These are phyloP conservation scores for Podospora fimiseda DNA, from an alignment of 495 filamentous ascomycete species.

Conservation along the genomic window DNA sequence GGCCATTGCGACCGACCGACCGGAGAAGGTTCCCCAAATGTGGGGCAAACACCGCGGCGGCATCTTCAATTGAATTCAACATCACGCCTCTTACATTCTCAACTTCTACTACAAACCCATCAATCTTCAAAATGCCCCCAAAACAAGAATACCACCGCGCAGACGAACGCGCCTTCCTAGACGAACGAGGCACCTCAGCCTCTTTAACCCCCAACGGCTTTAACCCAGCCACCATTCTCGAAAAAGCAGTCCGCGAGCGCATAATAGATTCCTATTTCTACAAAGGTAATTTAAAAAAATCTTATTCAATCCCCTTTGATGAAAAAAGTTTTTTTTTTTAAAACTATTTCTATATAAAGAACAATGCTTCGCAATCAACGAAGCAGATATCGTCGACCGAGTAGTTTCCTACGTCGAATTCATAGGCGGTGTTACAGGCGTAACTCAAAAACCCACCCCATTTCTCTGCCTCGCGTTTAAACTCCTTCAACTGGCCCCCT, in stretches of 20 bases:
- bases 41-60: neutral
- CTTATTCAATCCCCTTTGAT: no score
- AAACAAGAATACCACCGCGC: constrained; percentile 52
- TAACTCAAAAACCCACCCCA: constrained; percentile 74
- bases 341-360: no score
- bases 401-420: constrained; percentile 71
- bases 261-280: constrained; percentile 94
- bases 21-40: no score
- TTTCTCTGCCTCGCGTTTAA: constrained; percentile 97
- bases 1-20: no score
- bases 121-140: constrained; percentile 10
- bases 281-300: no score
- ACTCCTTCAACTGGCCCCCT: constrained; percentile 78
- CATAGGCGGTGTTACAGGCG: constrained; percentile 82
- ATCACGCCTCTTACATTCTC: no score
- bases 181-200: constrained; percentile 58
- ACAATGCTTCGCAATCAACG: constrained; percentile 93
- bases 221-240: constrained; percentile 84
- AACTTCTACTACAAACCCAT: constrained; percentile 7
- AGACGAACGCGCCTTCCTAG: constrained; percentile 68
- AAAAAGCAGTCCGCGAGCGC: constrained; percentile 87
- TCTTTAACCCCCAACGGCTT: constrained; percentile 58
- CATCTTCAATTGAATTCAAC: no score
- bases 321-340: no score
- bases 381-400: constrained; percentile 81